Percentiles rank a stretch among this genome's conserved stretches.
Conservation (phyloP, 2,329 filamentous ascomycete genomes). For the Talaromyces sp. region DNA sequence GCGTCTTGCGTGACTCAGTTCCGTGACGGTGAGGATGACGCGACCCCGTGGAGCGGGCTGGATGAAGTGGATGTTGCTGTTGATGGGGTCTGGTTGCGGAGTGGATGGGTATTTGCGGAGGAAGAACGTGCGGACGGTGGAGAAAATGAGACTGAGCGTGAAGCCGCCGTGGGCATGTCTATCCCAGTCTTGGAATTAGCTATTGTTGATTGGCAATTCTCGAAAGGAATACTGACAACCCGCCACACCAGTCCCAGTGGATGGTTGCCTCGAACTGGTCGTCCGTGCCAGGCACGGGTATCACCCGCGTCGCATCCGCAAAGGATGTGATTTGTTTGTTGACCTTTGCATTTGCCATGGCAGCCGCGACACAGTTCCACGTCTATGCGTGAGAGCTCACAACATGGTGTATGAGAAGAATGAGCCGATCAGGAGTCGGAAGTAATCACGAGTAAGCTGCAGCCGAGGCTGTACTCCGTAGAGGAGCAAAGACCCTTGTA, state of each 20-base stretch:
- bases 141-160: conserved; percentile 13
- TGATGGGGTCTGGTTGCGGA: conserved; percentile 15
- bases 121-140: conserved; percentile 13
- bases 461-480: background rate
- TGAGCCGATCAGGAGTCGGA: background rate
- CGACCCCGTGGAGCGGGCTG: conserved; percentile 12
- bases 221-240: conserved; percentile 2
- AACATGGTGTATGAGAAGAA: background rate
- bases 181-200: background rate
- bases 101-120: conserved; percentile 13
- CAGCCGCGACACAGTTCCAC: background rate
- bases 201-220: no score
- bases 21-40: conserved; percentile 9
- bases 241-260: conserved; percentile 15
- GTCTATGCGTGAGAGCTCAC: background rate
- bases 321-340: conserved; percentile 9
- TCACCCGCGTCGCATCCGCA: conserved; percentile 13
- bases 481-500: background rate
- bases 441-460: background rate
- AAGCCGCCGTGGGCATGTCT: conserved; percentile 16
- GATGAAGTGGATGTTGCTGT: conserved; percentile 13
- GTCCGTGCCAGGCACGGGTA: conserved; percentile 7
- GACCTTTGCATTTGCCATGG: conserved; percentile 2
- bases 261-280: conserved; percentile 13
- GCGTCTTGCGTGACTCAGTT: conserved; percentile 11